Conservation (phyloP, 257 asterid genomes). For the Capsicum chinense region DNA sequence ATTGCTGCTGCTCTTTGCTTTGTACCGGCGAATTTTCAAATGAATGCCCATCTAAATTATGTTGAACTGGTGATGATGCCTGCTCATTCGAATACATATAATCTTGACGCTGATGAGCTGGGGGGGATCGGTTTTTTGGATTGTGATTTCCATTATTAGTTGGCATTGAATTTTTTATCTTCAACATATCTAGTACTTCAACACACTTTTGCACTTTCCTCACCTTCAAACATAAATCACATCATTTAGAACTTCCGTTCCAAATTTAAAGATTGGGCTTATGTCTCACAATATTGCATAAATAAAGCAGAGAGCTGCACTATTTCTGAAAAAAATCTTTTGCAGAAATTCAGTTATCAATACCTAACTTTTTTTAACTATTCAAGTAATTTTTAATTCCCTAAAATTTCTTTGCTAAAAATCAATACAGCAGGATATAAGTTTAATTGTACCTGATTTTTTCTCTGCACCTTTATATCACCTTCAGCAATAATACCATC, state of each 20-base stretch:
- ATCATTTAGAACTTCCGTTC: neutral
- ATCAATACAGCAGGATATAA: neutral
- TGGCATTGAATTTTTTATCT: conserved; percentile 45
- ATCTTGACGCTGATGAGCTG: conserved; percentile 30
- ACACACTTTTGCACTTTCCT: conserved; percentile 51
- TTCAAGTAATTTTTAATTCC: no score
- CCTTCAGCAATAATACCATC: conserved; percentile 54
- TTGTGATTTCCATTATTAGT: conserved; percentile 32
- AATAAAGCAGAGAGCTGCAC: neutral
- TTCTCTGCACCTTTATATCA: conserved; percentile 53
- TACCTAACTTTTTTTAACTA: neutral
- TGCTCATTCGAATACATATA: conserved; percentile 29
- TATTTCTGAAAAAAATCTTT: neutral
- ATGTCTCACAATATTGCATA: neutral
- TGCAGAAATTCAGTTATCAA: neutral
- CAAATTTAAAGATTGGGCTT: neutral
- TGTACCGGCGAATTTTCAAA: conserved; percentile 1
- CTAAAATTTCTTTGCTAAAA: neutral
- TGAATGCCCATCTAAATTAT: conserved; percentile 32
- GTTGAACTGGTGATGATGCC: conserved; percentile 29
- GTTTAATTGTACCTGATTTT: conserved; percentile 44
- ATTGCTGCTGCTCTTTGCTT: conserved; percentile 26
- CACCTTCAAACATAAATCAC: conserved; percentile 33
- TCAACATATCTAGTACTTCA: conserved; percentile 48
- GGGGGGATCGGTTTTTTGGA: conserved; percentile 22